Conservation (phyloP, 352 stramenopile genomes). For the Blastocystis sp. region DNA sequence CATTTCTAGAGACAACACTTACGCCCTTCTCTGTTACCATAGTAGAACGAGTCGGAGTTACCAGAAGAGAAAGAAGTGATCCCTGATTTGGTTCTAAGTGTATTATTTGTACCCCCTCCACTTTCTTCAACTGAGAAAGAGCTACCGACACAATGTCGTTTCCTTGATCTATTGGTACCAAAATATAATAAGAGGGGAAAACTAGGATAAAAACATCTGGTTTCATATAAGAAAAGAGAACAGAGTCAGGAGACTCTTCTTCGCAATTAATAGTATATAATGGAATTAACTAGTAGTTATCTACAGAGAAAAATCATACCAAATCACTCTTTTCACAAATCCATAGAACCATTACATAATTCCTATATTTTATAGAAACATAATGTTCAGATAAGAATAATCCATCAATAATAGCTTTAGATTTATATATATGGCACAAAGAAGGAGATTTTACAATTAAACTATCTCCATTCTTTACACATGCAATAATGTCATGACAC, state of each 20-base stretch:
- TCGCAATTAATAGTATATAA: not conserved
- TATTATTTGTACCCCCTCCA: not conserved
- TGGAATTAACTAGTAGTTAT: not conserved
- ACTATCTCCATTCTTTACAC: not conserved
- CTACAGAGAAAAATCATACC: not conserved
- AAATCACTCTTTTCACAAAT: not conserved
- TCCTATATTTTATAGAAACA: not conserved
- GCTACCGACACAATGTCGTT: not conserved
- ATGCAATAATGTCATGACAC: not conserved
- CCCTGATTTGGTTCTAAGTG: not conserved
- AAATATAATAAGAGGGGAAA: not conserved
- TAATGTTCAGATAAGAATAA: not conserved
- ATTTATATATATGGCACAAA: not conserved
- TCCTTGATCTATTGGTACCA: not conserved
- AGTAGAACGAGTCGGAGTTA: not conserved
- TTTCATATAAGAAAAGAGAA: not conserved
- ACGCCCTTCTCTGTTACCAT: not conserved
- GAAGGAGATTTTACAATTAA: not conserved
- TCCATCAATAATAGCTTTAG: not conserved
- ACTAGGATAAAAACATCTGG: not conserved
- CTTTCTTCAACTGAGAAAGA: not conserved
- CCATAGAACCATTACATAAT: not conserved
- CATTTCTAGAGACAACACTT: not conserved
- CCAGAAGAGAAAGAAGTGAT: not conserved
- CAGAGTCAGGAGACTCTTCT: not conserved